Evolutionary conservation across 2,329 filamentous ascomycete genomes (phyloP).

Genomic region (Raffaelea ambrosiae): DNA sequence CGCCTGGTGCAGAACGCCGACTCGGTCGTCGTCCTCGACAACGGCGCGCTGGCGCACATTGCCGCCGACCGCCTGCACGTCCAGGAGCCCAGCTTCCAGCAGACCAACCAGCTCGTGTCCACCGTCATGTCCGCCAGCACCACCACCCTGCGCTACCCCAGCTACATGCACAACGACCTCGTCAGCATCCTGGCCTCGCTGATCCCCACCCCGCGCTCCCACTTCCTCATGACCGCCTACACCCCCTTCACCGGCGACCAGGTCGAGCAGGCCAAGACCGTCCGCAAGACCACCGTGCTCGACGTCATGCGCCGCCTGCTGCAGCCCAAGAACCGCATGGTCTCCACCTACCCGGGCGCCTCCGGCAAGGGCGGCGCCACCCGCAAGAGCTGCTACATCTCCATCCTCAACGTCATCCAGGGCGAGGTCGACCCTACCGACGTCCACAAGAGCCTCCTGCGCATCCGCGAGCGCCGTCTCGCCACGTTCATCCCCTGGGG

Average conservation of each 20-base stretch:
- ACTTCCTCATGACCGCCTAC: slow-evolving; percentile 98
- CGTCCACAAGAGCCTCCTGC: slow-evolving; percentile 93
- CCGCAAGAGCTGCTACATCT: slow-evolving; percentile 98
- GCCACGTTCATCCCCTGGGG: slow-evolving; percentile 99
- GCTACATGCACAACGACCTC: slow-evolving; percentile 99
- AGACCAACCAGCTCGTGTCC: slow-evolving; percentile 91
- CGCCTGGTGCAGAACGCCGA: slow-evolving; percentile 92
- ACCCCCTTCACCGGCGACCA: slow-evolving; percentile 96
- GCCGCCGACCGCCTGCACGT: slow-evolving; percentile 91
- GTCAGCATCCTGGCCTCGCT: slow-evolving; percentile 93
- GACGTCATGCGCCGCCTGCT: slow-evolving; percentile 94
- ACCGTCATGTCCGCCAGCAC: slow-evolving; percentile 99
- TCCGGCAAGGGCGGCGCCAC: slow-evolving; percentile 11
- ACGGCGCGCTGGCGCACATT: slow-evolving; percentile 86
- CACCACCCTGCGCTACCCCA: slow-evolving; percentile 90
- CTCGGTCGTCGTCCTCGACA: slow-evolving; percentile 94
- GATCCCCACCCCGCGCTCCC: slow-evolving; percentile 91
- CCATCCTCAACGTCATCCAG: slow-evolving; percentile 97
- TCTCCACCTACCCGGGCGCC: slow-evolving; percentile 75
- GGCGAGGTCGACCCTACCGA: slow-evolving; percentile 97
- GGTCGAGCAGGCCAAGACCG: slow-evolving; percentile 93
- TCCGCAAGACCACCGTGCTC: slow-evolving; percentile 93
- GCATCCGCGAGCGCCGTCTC: slow-evolving; percentile 86
- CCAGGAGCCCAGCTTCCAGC: slow-evolving; percentile 90
- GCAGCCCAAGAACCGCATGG: slow-evolving; percentile 99